Base-by-base conservation (phyloP, 2,329 filamentous ascomycete species). In the Pyrenochaeta sp. region DNA sequence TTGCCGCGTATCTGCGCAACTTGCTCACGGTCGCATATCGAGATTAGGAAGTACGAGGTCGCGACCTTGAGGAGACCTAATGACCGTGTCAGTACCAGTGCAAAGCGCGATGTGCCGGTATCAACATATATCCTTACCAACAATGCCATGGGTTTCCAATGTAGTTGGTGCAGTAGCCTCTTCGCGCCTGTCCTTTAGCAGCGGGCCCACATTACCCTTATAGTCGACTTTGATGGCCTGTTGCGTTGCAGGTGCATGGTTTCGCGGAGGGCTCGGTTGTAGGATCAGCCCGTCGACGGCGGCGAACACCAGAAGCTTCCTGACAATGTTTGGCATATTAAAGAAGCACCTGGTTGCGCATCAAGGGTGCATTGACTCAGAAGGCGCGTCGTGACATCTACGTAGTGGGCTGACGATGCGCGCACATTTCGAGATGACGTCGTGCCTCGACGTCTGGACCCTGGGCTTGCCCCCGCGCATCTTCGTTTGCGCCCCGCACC, bases 41-140 rank as follows among this genome's bases (percentile, higher is more conserved):
- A 89, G 52, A 99, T 85, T 6, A 99, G 84, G 75, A 94, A 98
- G 60, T 87, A 90, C 23, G 88, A 85, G 32, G 87, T 90, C 18
- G 92, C 90, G 54, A 98, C 85, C 31, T 88, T 91, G 39, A 99
- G 84, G 1, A 99, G 79, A 18, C 95, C 94, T 98, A 44, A n/a
- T n/a, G 18, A 15, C 20, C 42, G 18, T 43, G 40, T 53, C 14
- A 58, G 39, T 21, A n/a, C 29, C 21, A 14, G 15, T 18, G 10
- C 18, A 11, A 32, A 18, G 35, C 32, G 21, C 20, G 45, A 32
- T 33, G 33, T 20, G 37, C 54, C 21, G 11, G 29, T 7, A 23
- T 27, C 17, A 35, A 42, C 32, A n/a, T 12, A 35, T 37, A 17
- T 29, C 51, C 56, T 11, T 79, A 87, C 87, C 87, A 64, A 88